Conservation (phyloP, 2,329 filamentous ascomycete genomes). For the Hymenoscyphus fructigenus region DNA sequence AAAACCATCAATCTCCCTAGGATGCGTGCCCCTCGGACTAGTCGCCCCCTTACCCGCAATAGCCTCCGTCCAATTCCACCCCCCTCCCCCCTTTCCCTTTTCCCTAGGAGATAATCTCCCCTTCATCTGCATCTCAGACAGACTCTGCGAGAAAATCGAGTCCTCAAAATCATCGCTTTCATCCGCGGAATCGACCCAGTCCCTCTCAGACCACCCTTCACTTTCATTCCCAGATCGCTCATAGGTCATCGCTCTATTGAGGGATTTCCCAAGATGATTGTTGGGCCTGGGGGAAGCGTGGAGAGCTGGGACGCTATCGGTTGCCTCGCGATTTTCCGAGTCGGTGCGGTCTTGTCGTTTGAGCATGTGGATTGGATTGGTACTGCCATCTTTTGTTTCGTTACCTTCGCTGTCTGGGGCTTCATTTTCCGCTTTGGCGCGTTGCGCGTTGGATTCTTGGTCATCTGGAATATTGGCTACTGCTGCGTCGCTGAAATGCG, state of each 20-base stretch:
- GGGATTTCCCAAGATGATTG: constrained; percentile 19
- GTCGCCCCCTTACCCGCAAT: constrained; percentile 46
- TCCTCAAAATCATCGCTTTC: constrained; percentile 47
- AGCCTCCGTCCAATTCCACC: constrained; percentile 56
- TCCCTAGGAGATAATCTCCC: constrained; percentile 27
- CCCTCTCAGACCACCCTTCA: constrained; percentile 60
- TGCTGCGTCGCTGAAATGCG: constrained; percentile 81
- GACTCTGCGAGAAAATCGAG: constrained; percentile 23
- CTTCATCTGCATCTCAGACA: constrained; percentile 25
- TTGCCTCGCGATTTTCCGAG: constrained; percentile 49
- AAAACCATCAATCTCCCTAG: constrained; percentile 28
- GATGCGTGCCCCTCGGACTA: constrained; percentile 30
- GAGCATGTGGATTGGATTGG: constrained; percentile 24
- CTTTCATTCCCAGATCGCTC: constrained; percentile 9
- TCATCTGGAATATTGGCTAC: constrained; percentile 66
- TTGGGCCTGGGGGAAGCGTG: constrained; percentile 18
- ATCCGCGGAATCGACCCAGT: constrained; percentile 57
- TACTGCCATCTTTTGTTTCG: constrained; percentile 52
- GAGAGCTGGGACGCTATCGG: constrained; percentile 37
- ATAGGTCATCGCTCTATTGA: constrained; percentile 5
- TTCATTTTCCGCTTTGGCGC: constrained; percentile 60
- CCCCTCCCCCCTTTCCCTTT: constrained; percentile 28
- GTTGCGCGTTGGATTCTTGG: constrained; percentile 64
- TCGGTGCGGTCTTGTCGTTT: constrained; percentile 42
- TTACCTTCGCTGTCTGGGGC: constrained; percentile 62